Percentiles rank a stretch among this genome's conserved stretches.
Conservation (phyloP, 2,329 filamentous ascomycete genomes). For the Alternaria sp. region DNA sequence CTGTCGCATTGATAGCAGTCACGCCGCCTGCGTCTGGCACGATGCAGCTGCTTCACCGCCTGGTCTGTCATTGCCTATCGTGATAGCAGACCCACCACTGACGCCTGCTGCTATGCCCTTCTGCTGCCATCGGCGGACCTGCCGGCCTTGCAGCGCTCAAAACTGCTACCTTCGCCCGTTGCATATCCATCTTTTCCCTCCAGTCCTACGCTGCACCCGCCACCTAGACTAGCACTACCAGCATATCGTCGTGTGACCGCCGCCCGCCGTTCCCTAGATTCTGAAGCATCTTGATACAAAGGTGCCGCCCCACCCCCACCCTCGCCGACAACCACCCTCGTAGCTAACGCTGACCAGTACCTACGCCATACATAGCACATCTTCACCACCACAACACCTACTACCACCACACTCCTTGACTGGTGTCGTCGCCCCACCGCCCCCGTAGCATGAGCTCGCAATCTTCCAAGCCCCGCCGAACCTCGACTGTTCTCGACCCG, state of each 20-base stretch:
- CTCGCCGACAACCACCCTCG: not conserved
- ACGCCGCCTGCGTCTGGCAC: slow-evolving; percentile 1
- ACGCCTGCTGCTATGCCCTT: slow-evolving; percentile 9
- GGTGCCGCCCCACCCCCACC: slow-evolving; percentile 22
- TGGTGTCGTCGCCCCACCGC: slow-evolving; percentile 21
- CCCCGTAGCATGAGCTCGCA: slow-evolving; percentile 52
- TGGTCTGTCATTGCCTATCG: slow-evolving; percentile 9
- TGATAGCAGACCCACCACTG: slow-evolving; percentile 11
- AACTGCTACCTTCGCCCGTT: slow-evolving; percentile 1
- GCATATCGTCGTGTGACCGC: slow-evolving; percentile 19
- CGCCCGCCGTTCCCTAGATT: slow-evolving; percentile 10
- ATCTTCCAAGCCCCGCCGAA: slow-evolving; percentile 45
- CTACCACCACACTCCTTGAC: slow-evolving; percentile 5
- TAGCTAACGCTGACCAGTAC: slow-evolving; percentile 15
- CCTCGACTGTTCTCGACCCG: slow-evolving; percentile 59
- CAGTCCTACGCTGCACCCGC: slow-evolving; percentile 8
- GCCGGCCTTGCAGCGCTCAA: slow-evolving; percentile 11
- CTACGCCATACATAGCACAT: slow-evolving; percentile 30
- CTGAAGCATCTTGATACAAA: slow-evolving; percentile 20
- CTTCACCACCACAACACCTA: slow-evolving; percentile 13
- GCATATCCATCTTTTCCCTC: slow-evolving; percentile 1
- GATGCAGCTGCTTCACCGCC: slow-evolving; percentile 19
- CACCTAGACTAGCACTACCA: slow-evolving; percentile 12
- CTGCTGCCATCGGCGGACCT: slow-evolving; percentile 14
- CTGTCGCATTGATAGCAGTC: not conserved